Conservation (phyloP, 2,329 filamentous ascomycete genomes). For the Blastomyces percursus region DNA sequence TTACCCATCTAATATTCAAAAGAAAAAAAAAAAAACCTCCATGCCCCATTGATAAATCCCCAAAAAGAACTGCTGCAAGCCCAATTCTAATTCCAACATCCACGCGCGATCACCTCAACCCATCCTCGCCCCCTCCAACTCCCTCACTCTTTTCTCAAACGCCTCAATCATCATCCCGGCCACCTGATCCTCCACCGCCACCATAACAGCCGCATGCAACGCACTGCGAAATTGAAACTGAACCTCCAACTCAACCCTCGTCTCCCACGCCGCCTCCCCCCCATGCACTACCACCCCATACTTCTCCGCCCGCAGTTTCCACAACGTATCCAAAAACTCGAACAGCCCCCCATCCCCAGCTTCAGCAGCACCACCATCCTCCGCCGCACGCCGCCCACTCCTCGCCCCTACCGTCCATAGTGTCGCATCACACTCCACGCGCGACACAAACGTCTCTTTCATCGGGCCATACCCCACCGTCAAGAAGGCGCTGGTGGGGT, state of each 20-base stretch:
- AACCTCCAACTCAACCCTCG: conserved; percentile 64
- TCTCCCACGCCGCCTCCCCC: conserved; percentile 36
- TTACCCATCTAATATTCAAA: not conserved
- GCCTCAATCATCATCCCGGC: conserved; percentile 84
- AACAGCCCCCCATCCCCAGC: conserved; percentile 55
- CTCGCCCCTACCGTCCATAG: conserved; percentile 59
- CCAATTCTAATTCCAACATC: too few relatives aligned
- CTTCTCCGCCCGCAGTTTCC: conserved; percentile 33
- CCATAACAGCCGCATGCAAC: conserved; percentile 72
- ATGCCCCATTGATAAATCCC: not conserved
- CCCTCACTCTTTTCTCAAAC: conserved; percentile 69
- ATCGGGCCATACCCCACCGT: conserved; percentile 77
- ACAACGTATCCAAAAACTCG: conserved; percentile 35
- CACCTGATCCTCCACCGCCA: conserved; percentile 70
- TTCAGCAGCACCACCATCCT: conserved; percentile 16
- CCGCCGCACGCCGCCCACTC: conserved; percentile 25
- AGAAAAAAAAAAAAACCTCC: not conserved
- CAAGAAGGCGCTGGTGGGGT: conserved; percentile 64
- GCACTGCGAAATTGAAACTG: conserved; percentile 80
- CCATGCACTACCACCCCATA: not conserved
- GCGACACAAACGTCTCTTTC: conserved; percentile 71
- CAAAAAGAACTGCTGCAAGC: too few relatives aligned
- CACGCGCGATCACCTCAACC: too few relatives aligned
- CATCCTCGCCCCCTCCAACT: conserved; percentile 37
- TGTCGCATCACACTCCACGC: conserved; percentile 64